Evolutionary conservation across 1,139 yeast genomes (phyloP).

Genomic region (Suhomyces yuchorum): DNA sequence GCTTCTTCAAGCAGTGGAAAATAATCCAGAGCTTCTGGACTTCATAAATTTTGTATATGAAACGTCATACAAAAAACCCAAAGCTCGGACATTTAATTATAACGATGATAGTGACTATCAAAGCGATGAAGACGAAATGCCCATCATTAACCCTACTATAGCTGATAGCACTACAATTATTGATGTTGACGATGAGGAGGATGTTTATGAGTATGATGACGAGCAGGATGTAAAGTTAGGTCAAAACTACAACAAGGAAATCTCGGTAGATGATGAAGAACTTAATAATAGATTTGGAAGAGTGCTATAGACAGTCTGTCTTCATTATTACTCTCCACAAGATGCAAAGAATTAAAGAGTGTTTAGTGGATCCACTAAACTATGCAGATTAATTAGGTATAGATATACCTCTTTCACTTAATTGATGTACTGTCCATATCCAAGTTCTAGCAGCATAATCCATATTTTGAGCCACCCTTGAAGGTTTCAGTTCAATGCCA

Average conservation of each 20-base stretch:
- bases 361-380: not conserved
- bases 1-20: conserved; percentile 1
- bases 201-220: conserved; percentile 18
- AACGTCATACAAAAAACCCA: conserved; percentile 3
- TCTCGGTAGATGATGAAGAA: conserved; percentile 3
- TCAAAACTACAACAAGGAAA: conserved; percentile 4
- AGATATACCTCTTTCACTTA: conserved; percentile 50
- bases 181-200: conserved; percentile 20
- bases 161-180: conserved; percentile 10
- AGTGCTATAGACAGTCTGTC: conserved; percentile 3
- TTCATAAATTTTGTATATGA: conserved; percentile 16
- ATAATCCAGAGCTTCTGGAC: conserved; percentile 16
- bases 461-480: conserved; percentile 58
- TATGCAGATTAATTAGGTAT: conserved; percentile 16
- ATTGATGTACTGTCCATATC: conserved; percentile 77
- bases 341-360: conserved; percentile 8
- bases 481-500: conserved; percentile 57
- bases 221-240: conserved; percentile 14
- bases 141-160: not conserved
- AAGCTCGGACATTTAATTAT: conserved; percentile 3
- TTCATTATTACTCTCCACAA: not conserved
- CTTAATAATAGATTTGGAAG: conserved; percentile 3
- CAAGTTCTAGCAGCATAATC: conserved; percentile 72
- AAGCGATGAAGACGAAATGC: conserved; percentile 12
- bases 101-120: conserved; percentile 22